These are phyloP conservation scores for Rhytidiadelphus loreus DNA, from an alignment of 225 moss, liverwort and hornwort species.

Conservation along the genomic window DNA sequence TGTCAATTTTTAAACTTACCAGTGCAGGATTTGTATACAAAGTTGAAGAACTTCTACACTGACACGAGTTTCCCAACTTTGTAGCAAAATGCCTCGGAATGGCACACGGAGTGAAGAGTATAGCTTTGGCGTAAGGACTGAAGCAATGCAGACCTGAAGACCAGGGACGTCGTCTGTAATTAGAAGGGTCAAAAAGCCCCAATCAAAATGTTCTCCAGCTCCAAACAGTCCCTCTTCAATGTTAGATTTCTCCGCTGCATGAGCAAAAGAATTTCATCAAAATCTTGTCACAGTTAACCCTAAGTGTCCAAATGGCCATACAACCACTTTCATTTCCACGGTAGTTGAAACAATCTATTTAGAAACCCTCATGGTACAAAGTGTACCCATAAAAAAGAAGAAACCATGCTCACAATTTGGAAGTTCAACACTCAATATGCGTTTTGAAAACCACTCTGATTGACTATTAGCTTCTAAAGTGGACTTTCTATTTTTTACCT, in stretches of 20 bases:
- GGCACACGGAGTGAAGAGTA: background rate
- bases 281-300: background rate
- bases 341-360: background rate
- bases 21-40: background rate
- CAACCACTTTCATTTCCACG: background rate
- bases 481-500: background rate
- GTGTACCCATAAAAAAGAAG: background rate
- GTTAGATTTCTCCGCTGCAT: conserved; percentile 36
- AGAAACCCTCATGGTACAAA: background rate
- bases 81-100: background rate
- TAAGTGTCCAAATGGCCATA: background rate
- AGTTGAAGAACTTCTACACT: background rate
- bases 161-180: conserved; percentile 52
- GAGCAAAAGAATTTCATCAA: background rate
- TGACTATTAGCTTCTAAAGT: background rate
- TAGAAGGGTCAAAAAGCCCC: conserved; percentile 55
- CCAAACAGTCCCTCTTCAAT: conserved; percentile 40
- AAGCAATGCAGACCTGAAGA: conserved; percentile 36
- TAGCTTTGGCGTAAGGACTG: background rate
- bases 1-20: background rate
- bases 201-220: conserved; percentile 62
- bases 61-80: background rate
- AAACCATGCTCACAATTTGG: background rate
- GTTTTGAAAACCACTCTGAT: background rate
- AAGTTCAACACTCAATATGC: background rate